Evolutionary conservation across 225 moss, liverwort and hornwort genomes (phyloP).

Genomic region (Sphagnum contortum): DNA sequence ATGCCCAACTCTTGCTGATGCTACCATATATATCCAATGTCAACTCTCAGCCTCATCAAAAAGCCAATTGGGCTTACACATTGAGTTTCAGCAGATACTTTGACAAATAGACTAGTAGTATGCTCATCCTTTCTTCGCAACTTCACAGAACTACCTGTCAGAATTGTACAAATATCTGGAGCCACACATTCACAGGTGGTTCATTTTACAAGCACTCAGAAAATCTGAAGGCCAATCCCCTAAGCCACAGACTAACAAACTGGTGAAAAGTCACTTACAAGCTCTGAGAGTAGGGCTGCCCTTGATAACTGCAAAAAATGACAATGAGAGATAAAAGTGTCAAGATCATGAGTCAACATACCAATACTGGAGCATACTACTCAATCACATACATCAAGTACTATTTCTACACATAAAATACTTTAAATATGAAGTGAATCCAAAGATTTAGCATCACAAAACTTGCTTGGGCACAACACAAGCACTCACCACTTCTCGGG

Average conservation of each 20-base stretch:
- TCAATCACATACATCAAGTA: background rate
- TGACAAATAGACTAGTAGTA: background rate
- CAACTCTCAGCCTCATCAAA: background rate
- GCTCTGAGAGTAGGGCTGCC: conserved; percentile 80
- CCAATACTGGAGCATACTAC: background rate
- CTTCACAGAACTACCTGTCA: no score
- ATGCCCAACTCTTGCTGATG: background rate
- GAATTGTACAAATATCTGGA: no score
- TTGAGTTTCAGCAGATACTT: background rate
- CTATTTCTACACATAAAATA: background rate
- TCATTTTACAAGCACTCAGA: background rate
- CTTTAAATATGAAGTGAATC: background rate
- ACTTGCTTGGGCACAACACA: background rate
- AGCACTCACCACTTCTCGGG: conserved; percentile 78
- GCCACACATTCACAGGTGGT: background rate
- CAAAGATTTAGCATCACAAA: background rate
- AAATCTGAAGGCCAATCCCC: background rate
- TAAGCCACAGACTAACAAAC: background rate
- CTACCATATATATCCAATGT: no score
- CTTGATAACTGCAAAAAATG: conserved; percentile 64
- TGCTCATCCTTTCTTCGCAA: background rate
- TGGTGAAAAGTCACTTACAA: conserved; percentile 34
- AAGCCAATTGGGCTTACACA: background rate
- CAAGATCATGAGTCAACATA: no score
- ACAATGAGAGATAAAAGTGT: no score